A percentile compares a stretch with the other conserved stretches of the same genome.
phyloP scores from a whole-genome alignment of 2,329 filamentous ascomycete genomes.

The Neonectria punicea region DNA sequence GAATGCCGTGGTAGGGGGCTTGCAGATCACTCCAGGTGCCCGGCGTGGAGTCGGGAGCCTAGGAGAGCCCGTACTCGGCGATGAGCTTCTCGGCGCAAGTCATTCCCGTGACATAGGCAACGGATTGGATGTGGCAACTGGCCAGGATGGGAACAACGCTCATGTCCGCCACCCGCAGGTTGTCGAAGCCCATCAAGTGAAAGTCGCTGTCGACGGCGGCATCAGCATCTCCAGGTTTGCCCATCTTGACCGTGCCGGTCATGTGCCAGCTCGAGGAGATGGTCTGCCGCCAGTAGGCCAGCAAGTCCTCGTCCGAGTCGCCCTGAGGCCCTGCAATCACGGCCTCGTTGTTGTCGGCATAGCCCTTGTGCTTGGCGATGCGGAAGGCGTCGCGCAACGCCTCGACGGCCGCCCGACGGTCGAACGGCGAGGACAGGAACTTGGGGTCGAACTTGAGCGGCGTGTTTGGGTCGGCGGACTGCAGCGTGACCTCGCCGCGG shows the following conservation, averaged over 20 bases:
- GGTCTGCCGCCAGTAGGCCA: slow-evolving; percentile 55
- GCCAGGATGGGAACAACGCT: slow-evolving; percentile 48
- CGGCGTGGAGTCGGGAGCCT: background rate
- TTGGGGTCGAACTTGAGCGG: slow-evolving; percentile 64
- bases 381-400: slow-evolving; percentile 55
- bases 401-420: slow-evolving; percentile 61
- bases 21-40: background rate
- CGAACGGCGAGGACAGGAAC: slow-evolving; percentile 64
- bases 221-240: slow-evolving; percentile 52
- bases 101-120: slow-evolving; percentile 64
- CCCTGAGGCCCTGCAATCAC: slow-evolving; percentile 56
- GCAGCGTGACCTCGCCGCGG: slow-evolving; percentile 61
- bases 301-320: slow-evolving; percentile 64
- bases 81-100: slow-evolving; percentile 59
- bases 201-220: slow-evolving; percentile 58
- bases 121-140: slow-evolving; percentile 63
- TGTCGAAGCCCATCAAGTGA: slow-evolving; percentile 32
- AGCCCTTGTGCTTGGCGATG: slow-evolving; percentile 53
- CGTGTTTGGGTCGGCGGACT: slow-evolving; percentile 61
- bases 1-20: background rate
- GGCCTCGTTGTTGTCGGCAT: slow-evolving; percentile 55
- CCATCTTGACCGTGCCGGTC: slow-evolving; percentile 69
- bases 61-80: slow-evolving; percentile 27
- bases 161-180: slow-evolving; percentile 36
- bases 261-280: slow-evolving; percentile 63